Conservation (phyloP, 2,329 filamentous ascomycete genomes). For the Aspergillus phoenicis region DNA sequence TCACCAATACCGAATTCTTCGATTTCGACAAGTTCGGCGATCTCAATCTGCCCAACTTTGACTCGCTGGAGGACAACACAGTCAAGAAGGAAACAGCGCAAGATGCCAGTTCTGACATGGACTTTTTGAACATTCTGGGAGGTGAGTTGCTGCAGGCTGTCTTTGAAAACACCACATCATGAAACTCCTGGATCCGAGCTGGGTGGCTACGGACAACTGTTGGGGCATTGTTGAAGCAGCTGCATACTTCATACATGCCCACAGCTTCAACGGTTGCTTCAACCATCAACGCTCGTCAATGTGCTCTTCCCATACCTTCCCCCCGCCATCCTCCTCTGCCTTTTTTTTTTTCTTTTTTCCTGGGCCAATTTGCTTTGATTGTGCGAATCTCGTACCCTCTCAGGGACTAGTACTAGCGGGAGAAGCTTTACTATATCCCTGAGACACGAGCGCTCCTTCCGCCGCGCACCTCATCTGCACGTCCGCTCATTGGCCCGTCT, state of each 20-base stretch:
- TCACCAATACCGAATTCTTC: conserved; percentile 81
- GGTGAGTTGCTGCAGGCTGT: conserved; percentile 36
- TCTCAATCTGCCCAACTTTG: conserved; percentile 37
- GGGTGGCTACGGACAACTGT: background rate
- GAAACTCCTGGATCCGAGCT: background rate
- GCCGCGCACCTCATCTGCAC: conserved; percentile 18
- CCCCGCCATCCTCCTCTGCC: background rate
- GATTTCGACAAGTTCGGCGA: conserved; percentile 64
- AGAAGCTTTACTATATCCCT: conserved; percentile 14
- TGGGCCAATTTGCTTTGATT: background rate
- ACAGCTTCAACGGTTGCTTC: background rate
- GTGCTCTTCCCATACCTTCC: background rate
- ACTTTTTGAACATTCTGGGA: conserved; percentile 46
- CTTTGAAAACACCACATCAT: background rate
- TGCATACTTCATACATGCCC: background rate
- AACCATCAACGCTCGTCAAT: background rate
- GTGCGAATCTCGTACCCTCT: conserved; percentile 6
- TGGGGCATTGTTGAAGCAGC: background rate
- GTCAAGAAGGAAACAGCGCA: conserved; percentile 25
- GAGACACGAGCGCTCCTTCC: conserved; percentile 16
- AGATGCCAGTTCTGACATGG: conserved; percentile 36
- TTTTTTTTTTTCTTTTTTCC: background rate
- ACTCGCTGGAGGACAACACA: conserved; percentile 34
- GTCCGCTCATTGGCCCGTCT: conserved; percentile 18
- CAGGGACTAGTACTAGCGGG: conserved; percentile 18